phyloP scores from a whole-genome alignment of 2,329 filamentous ascomycete species.

The Tolypocladium endophyticum region DNA sequence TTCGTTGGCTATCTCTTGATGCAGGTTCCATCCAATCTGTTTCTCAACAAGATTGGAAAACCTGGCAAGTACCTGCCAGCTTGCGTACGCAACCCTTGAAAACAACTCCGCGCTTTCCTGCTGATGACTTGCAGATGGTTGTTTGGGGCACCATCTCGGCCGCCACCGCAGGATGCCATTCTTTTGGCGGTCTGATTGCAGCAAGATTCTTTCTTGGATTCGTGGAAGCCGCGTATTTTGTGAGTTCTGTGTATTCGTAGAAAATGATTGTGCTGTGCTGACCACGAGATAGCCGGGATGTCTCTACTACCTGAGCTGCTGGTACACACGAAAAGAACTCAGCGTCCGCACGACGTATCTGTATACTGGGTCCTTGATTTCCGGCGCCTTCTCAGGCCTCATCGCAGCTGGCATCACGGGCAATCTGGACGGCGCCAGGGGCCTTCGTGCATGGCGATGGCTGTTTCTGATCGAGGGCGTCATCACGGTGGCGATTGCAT shows the following conservation, averaged over 20 bases:
- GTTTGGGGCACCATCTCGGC: constrained; percentile 26
- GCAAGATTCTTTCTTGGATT: constrained; percentile 27
- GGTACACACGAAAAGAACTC: constrained; percentile 62
- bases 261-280: not conserved
- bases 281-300: constrained; percentile 35
- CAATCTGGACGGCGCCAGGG: constrained; percentile 51
- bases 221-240: constrained; percentile 30
- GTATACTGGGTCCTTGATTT: constrained; percentile 59
- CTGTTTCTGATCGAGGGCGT: constrained; percentile 53
- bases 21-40: constrained; percentile 40
- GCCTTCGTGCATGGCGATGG: constrained; percentile 50
- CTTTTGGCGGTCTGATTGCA: constrained; percentile 20
- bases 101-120: constrained; percentile 7
- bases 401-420: constrained; percentile 54
- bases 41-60: constrained; percentile 40
- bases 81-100: constrained; percentile 20
- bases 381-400: constrained; percentile 60
- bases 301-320: constrained; percentile 52
- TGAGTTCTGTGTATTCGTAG: constrained; percentile 10
- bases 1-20: constrained; percentile 40
- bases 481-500: constrained; percentile 51
- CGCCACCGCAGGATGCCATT: constrained; percentile 20
- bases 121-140: not conserved
- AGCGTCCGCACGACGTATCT: constrained; percentile 55
- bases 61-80: constrained; percentile 33